Base-by-base conservation (phyloP, 768 basidiomycete genomes). In the Leccinum rimulosum region DNA sequence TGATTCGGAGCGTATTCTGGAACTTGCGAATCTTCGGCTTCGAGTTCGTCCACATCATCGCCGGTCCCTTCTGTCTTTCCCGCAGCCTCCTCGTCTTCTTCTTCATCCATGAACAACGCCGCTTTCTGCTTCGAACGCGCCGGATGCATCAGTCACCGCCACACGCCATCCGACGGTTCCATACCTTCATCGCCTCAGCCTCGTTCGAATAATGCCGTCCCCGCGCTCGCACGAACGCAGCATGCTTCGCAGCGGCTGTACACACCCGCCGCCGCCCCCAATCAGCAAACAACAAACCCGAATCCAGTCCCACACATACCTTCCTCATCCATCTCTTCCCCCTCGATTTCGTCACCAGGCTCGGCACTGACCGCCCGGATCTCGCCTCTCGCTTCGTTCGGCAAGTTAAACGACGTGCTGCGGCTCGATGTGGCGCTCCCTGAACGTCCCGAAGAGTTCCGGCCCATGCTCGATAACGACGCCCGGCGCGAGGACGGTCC, bases 131-230 rank as follows among this genome's bases (percentile, higher is more conserved):
- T 65, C 59, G 59, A 43, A 45, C 63, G 58, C 27, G 27, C 6
- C 11, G 25, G 12, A 35, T 35, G 11, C 0, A 50, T 63, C 48
- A 33, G 31, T 27, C 52, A 40, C 15, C 43, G 5, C 9, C 5
- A 40, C 50, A 40, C 35, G 12, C 30, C n/a, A 58, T 4, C 19
- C 25, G 10, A 49, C 9, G 15, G 27, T 17, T 28, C 51, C 73
- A 50, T 73, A 88, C 91, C 85, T 93, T 93, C 93, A 95, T 93
- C 17, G 91, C 93, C 70, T 93, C 89, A 1, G 90, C 93, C 70
- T 95, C 93, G 53, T 94, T 93, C 6, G 91, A 93, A 66, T 94
- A 94, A 68, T 94, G 93, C 56, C 89, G 80, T 55, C 88, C 89
- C 25, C 92, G 82, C 25, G 91, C 91, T 63, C 84, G 83, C 33